These are phyloP conservation scores for Trichosporon coremiiforme DNA, from an alignment of 1,284 basidiomycete species.

Conservation along the genomic window DNA sequence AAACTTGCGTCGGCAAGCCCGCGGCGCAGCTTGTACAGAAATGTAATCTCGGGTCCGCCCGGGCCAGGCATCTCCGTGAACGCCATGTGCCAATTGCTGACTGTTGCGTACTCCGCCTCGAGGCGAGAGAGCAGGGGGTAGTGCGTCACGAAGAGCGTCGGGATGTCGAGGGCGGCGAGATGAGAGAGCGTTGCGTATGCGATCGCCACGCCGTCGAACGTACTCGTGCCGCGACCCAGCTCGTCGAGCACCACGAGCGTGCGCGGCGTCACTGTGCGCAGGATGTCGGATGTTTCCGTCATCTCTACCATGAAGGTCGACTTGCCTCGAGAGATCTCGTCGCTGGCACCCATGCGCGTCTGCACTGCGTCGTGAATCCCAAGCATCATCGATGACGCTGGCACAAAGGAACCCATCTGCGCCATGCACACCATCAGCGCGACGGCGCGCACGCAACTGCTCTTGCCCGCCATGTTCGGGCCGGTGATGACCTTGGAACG, in stretches of 20 bases:
- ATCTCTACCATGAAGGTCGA: conserved; percentile 97
- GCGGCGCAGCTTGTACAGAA: conserved; percentile 72
- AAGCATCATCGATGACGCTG: conserved; percentile 71
- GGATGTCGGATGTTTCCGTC: conserved; percentile 87
- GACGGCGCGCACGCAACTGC: conserved; percentile 51
- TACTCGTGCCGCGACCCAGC: conserved; percentile 54
- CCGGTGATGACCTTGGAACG: conserved; percentile 72
- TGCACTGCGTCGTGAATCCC: conserved; percentile 80
- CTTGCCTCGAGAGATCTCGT: conserved; percentile 78
- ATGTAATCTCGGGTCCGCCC: conserved; percentile 68
- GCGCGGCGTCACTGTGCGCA: conserved; percentile 68
- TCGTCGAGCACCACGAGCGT: conserved; percentile 83
- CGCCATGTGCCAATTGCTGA: conserved; percentile 83
- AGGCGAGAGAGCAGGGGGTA: conserved; percentile 68
- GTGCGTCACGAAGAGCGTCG: conserved; percentile 92
- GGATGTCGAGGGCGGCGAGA: conserved; percentile 68
- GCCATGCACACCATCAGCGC: conserved; percentile 57
- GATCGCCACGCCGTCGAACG: conserved; percentile 56
- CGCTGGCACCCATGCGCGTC: conserved; percentile 69
- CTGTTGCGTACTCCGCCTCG: conserved; percentile 45
- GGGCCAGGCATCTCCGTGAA: conserved; percentile 63
- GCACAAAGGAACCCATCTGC: conserved; percentile 62
- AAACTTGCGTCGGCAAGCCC: conserved; percentile 81
- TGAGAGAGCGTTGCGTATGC: conserved; percentile 71
- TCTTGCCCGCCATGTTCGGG: conserved; percentile 59